Evolutionary conservation across 2,329 filamentous ascomycete species (phyloP), one percentile per base, ranked within the genome.

Genomic region (Cryoendolithus antarcticus): DNA sequence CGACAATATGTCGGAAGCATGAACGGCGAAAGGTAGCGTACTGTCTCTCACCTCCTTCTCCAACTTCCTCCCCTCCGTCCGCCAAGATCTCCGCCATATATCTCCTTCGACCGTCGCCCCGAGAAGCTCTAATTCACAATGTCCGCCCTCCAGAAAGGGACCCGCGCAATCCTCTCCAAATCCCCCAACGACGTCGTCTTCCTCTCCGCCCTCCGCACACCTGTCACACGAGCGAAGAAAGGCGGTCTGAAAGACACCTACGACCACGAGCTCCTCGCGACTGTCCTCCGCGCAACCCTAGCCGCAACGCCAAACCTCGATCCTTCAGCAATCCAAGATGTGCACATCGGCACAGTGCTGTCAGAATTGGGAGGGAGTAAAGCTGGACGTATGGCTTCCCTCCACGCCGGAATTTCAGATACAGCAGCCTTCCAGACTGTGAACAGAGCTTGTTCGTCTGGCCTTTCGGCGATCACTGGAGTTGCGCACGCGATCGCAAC

Each of bases 341-440:
- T 95, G 3, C 80, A 79, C 46, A 79, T 95, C 40, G 89, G 88
- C 49, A 86, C 86, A 28, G 88, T 95, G 4, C 77, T 95, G 39
- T 86, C 85, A 21, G 86, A 94, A 61, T 80, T 95, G 9, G 88
- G 88, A 48, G 88, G 88, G 42, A 80, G 75, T 50, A 95, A 95
- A 68, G 86, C 86, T 0, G 86, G 82, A 1, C 82, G 88, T 48
- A 93, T 93, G 84, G 86, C 86, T 33, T 75, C 89, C 52, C 82
- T 86, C 62, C 84, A 93, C 64, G 79, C 80, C 42, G 86, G 86
- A 28, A 84, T 80, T 56, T 73, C 82, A 10, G 72, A 73, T 48
- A 71, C 72, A 1, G 86, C 84, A 1, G 72, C 77, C 9, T 80
- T 95, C 51, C 81, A 86, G 65, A 95, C 88, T 0, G 75, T 91